Base-by-base conservation (phyloP, 2,329 filamentous ascomycete genomes). In the Fusarium continuum region DNA sequence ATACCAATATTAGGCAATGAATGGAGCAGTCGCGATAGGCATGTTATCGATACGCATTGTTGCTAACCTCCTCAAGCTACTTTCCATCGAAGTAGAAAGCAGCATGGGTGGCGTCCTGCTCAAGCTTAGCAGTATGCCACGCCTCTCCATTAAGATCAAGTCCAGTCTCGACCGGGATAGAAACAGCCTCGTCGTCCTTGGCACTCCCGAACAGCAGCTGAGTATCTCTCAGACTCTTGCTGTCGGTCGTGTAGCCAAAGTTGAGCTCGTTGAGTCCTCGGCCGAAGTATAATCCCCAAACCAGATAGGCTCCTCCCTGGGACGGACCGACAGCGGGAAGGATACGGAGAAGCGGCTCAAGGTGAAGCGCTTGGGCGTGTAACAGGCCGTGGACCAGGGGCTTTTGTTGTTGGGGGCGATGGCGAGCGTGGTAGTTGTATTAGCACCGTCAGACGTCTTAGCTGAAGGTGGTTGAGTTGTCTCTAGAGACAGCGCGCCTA, bases 171-270 rank as follows among this genome's bases (percentile, higher is more conserved):
- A 62, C 35, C 20, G 23, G 39, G 13, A 57, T 31, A 13, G 36
- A 62, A 3, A 23, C 19, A 8, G 16, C 23, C 2, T 53, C 25
- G 1, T 61, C 64, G 3, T 29, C 38, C 26, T 46, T 50, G n/a
- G 61, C 43, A 25, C 61, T 65, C 45, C 65, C 64, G 6, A 67
- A 61, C 3, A 34, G 54, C 6, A 67, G 44, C 23, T 62, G 13
- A 1, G 57, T 55, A 14, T 62, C 23, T 20, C 13, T 19, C 44
- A 46, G 55, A 8, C 38, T 53, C 31, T 62, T 36, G 14, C 35
- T 14, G 2, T 59, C 20, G 2, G 61, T 64, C 4, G 57, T 65
- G 40, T 65, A 67, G 11, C 64, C 64, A 56, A 67, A 67, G 50
- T 67, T 67, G 54, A 67, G 59, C 45, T 67, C 61, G 50, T 62